These are phyloP conservation scores for Leccinum holopus DNA, from an alignment of 1,284 basidiomycete genomes.

Conservation along the genomic window DNA sequence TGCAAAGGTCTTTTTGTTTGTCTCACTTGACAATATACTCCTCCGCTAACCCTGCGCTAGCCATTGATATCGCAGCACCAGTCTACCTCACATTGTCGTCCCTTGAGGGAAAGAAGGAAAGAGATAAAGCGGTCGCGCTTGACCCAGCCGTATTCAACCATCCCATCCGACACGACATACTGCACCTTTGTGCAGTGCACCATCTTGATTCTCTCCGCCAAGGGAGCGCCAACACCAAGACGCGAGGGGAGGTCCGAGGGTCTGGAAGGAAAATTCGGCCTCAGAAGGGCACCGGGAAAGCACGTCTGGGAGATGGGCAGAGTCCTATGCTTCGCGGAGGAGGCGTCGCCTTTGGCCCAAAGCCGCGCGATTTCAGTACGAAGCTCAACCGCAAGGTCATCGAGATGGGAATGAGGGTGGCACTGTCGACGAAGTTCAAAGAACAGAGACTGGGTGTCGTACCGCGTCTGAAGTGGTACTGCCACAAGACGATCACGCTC, in stretches of 20 bases:
- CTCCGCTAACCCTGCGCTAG: slow-evolving; percentile 34
- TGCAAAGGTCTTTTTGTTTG: slow-evolving; percentile 18
- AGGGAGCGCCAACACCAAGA: slow-evolving; percentile 91
- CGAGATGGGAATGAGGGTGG: slow-evolving; percentile 90
- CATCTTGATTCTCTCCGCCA: slow-evolving; percentile 86
- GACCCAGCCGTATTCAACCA: slow-evolving; percentile 85
- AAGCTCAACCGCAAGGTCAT: slow-evolving; percentile 89
- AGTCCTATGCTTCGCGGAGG: slow-evolving; percentile 91
- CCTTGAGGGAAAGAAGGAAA: slow-evolving; percentile 48
- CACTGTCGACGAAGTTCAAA: slow-evolving; percentile 78
- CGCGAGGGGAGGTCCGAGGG: slow-evolving; percentile 84
- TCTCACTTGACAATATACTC: neutral
- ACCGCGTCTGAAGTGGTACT: slow-evolving; percentile 67
- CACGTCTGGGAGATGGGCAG: slow-evolving; percentile 86
- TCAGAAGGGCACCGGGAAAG: slow-evolving; percentile 91
- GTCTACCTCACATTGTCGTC: slow-evolving; percentile 60
- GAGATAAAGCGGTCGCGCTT: slow-evolving; percentile 65
- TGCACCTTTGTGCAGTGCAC: slow-evolving; percentile 91
- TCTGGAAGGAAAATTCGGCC: slow-evolving; percentile 86
- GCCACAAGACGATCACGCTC: slow-evolving; percentile 63
- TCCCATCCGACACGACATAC: slow-evolving; percentile 86
- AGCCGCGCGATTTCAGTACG: slow-evolving; percentile 89
- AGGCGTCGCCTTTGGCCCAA: slow-evolving; percentile 88
- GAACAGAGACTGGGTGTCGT: slow-evolving; percentile 78
- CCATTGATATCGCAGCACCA: slow-evolving; percentile 44